Conservation (phyloP, 805 yeast genomes). For the Metschnikowia noctiluminum region DNA sequence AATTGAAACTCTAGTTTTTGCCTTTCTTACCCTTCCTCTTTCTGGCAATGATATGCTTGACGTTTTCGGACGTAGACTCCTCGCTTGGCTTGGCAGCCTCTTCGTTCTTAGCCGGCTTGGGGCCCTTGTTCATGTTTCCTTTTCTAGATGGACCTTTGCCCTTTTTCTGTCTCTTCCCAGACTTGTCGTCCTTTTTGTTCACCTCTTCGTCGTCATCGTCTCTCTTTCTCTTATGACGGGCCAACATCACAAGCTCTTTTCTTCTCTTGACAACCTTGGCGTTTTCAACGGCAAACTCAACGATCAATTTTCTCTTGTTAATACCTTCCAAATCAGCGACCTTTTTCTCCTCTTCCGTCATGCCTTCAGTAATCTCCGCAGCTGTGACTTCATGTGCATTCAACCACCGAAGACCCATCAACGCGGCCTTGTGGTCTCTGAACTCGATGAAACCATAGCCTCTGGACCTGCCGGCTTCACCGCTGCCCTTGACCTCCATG, state of each 20-base stretch:
- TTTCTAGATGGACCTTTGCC: conserved; percentile 32
- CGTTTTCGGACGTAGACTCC: conserved; percentile 48
- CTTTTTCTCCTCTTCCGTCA: conserved; percentile 64
- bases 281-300: conserved; percentile 93
- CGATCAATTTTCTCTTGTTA: conserved; percentile 74
- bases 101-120: conserved; percentile 23
- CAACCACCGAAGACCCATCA: conserved; percentile 96
- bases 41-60: conserved; percentile 61
- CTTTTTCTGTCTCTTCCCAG: conserved; percentile 18
- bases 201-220: conserved; percentile 17
- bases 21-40: conserved; percentile 65
- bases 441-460: conserved; percentile 96
- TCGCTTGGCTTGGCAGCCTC: conserved; percentile 17
- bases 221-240: conserved; percentile 32
- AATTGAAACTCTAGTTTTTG: conserved; percentile 21
- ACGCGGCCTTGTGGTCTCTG: conserved; percentile 86
- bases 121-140: conserved; percentile 44
- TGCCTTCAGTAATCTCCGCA: conserved; percentile 69
- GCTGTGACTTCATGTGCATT: conserved; percentile 83
- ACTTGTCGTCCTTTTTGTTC: conserved; percentile 2
- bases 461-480: conserved; percentile 84
- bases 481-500: conserved; percentile 86
- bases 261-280: conserved; percentile 92
- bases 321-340: conserved; percentile 50
- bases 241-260: conserved; percentile 56